These are phyloP conservation scores for Solanum neorickii DNA, from an alignment of 257 asterid species.

Conservation along the genomic window DNA sequence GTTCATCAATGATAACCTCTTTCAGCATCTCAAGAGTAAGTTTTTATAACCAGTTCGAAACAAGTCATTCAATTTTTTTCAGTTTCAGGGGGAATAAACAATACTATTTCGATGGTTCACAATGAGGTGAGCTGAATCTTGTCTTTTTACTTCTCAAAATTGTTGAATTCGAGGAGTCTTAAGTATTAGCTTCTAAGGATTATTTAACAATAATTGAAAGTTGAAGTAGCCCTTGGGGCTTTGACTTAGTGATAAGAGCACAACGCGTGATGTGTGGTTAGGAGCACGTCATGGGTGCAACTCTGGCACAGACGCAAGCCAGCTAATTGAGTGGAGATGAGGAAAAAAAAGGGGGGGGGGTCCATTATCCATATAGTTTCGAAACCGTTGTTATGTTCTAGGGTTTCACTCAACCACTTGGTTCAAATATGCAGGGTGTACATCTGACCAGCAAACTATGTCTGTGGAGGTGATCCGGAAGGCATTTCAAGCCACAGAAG, in stretches of 20 bases:
- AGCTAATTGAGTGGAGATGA: not conserved
- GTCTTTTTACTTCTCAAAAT: not conserved
- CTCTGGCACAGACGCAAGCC: not conserved
- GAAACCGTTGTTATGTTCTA: not conserved
- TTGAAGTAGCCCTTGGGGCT: not conserved
- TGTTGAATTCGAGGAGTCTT: not conserved
- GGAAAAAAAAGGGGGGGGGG: not conserved
- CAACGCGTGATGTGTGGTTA: not conserved
- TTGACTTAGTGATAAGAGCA: not conserved
- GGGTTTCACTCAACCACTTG: not conserved
- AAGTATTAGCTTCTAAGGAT: not conserved
- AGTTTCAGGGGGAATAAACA: not conserved
- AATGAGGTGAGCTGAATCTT: not conserved
- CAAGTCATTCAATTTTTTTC: not conserved
- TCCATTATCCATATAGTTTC: not conserved
- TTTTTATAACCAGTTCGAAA: not conserved
- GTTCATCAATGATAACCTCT: conserved; percentile 46
- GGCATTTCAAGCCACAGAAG: conserved; percentile 65
- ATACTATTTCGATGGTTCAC: not conserved
- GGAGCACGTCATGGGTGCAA: not conserved
- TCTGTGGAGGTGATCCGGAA: conserved; percentile 47
- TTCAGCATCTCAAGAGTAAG: conserved; percentile 61
- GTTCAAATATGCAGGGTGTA: conserved; percentile 25
- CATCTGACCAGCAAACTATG: conserved; percentile 44
- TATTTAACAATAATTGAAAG: not conserved